These are phyloP conservation scores for Sarocladiaceae sp. DNA, from an alignment of 2,329 filamentous ascomycete genomes.

Conservation along the genomic window DNA sequence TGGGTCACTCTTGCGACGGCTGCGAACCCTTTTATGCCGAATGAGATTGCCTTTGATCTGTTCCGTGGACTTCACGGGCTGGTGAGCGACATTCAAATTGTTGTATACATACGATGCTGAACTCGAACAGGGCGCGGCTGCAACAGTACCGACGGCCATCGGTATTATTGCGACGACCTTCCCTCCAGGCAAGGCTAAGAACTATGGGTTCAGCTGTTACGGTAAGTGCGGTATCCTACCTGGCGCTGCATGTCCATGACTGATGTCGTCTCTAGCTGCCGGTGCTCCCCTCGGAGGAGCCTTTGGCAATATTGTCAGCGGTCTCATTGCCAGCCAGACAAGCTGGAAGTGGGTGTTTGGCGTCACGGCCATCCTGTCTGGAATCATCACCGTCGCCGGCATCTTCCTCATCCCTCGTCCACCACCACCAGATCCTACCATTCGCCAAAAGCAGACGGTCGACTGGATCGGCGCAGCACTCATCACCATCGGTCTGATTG, in stretches of 20 bases:
- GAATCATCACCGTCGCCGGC: constrained; percentile 50
- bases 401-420: constrained; percentile 56
- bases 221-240: constrained; percentile 27
- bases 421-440: constrained; percentile 21
- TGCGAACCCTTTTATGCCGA: constrained; percentile 58
- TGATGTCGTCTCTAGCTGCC: constrained; percentile 36
- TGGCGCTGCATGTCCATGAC: neutral
- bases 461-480: constrained; percentile 65
- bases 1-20: constrained; percentile 59
- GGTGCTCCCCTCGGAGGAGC: constrained; percentile 62
- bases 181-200: constrained; percentile 63
- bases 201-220: constrained; percentile 65
- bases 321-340: constrained; percentile 58
- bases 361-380: constrained; percentile 56
- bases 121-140: constrained; percentile 52
- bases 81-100: constrained; percentile 18
- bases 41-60: constrained; percentile 64
- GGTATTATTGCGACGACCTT: constrained; percentile 67
- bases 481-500: constrained; percentile 57
- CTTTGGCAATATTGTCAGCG: constrained; percentile 61
- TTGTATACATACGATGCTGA: neutral
- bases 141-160: constrained; percentile 67
- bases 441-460: constrained; percentile 25
- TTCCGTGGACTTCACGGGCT: constrained; percentile 64
- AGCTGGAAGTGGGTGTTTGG: constrained; percentile 68